Evolutionary conservation across 331 rosid species (phyloP).

Genomic region (Malus hybrid): DNA sequence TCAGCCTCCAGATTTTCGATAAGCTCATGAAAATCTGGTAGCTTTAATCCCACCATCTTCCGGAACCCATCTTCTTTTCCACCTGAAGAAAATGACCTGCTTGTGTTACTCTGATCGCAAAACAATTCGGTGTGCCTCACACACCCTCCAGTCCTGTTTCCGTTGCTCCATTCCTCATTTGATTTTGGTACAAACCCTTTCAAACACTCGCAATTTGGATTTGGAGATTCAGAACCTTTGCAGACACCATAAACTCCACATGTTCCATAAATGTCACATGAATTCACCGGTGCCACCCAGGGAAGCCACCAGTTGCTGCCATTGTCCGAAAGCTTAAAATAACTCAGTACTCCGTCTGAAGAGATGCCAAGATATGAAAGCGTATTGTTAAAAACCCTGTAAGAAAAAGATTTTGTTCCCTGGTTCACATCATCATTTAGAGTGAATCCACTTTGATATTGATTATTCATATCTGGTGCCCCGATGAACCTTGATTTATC

Average conservation of each 20-base stretch:
- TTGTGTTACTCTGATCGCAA: background rate
- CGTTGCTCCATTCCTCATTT: background rate
- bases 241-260: background rate
- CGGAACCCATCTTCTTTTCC: slow-evolving; percentile 4
- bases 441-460: no score
- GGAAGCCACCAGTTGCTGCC: background rate
- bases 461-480: no score
- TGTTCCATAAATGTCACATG: background rate
- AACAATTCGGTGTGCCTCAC: background rate
- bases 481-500: no score
- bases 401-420: background rate
- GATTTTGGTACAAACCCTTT: background rate
- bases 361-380: background rate
- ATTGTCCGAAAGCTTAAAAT: background rate
- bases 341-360: background rate
- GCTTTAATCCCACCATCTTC: background rate
- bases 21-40: background rate
- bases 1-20: background rate
- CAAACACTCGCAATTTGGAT: background rate
- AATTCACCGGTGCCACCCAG: background rate
- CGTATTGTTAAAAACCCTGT: background rate
- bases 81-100: background rate
- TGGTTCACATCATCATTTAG: background rate
- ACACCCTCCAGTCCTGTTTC: background rate
- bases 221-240: background rate